These are phyloP conservation scores for Amanita rubescens DNA, from an alignment of 768 basidiomycete genomes.

Conservation along the genomic window DNA sequence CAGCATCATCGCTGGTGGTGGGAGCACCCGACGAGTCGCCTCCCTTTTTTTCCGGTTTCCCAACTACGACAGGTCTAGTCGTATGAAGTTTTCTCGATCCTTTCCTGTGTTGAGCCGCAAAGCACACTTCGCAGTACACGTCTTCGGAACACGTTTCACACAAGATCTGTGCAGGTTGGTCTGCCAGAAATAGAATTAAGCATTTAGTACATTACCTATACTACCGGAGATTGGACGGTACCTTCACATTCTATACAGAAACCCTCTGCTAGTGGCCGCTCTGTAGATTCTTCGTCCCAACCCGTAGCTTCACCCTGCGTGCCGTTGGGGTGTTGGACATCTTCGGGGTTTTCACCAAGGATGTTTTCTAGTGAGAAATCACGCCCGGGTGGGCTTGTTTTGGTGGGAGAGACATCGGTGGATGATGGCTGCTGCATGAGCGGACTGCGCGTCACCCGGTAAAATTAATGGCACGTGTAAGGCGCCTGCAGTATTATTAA, in stretches of 20 bases:
- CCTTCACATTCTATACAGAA: constrained; percentile 87
- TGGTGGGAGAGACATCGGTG: not conserved
- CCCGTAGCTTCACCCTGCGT: constrained; percentile 40
- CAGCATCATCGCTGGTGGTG: too few species aligned
- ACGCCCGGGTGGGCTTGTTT: not conserved
- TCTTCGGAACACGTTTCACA: constrained; percentile 73
- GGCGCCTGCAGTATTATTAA: not conserved
- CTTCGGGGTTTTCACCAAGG: constrained; percentile 54
- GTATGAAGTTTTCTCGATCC: constrained; percentile 65
- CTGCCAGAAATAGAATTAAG: constrained; percentile 40
- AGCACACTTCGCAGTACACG: constrained; percentile 80
- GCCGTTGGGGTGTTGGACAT: constrained; percentile 47
- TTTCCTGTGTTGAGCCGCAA: constrained; percentile 77
- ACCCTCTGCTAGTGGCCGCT: constrained; percentile 46
- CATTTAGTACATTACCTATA: constrained; percentile 9
- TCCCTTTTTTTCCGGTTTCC: constrained; percentile 19
- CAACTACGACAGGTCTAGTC: constrained; percentile 38
- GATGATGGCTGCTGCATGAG: not conserved
- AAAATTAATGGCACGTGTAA: constrained; percentile 5
- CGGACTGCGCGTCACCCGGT: not conserved
- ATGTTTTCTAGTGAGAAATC: constrained; percentile 65
- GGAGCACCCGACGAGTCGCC: too few species aligned
- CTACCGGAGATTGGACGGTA: constrained; percentile 18
- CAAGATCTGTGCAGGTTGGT: constrained; percentile 72
- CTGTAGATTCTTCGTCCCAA: constrained; percentile 60